Conservation (phyloP, 2,329 filamentous ascomycete genomes). For the Epichloe baconii region DNA sequence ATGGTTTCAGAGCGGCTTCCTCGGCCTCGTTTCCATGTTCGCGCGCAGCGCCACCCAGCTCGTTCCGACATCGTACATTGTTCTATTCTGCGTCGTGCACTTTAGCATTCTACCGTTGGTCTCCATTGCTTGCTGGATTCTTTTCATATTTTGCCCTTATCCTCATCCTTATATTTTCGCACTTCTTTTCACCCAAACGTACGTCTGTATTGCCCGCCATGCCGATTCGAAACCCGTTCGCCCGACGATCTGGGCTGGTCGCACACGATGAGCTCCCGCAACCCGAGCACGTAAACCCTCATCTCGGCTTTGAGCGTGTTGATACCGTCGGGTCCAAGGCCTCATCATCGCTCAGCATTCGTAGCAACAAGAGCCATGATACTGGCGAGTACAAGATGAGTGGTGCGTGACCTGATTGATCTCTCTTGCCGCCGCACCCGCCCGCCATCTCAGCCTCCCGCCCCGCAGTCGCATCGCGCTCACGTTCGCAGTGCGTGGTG, state of each 20-base stretch:
- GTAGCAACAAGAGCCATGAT: slow-evolving; percentile 46
- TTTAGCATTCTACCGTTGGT: neutral
- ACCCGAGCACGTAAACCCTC: slow-evolving; percentile 21
- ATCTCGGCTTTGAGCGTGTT: slow-evolving; percentile 43
- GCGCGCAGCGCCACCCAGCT: neutral
- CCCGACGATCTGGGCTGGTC: slow-evolving; percentile 39
- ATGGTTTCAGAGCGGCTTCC: neutral
- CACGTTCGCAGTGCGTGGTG: neutral
- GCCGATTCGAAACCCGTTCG: slow-evolving; percentile 63
- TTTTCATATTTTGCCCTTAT: neutral
- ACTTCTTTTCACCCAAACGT: neutral
- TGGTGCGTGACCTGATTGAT: slow-evolving; percentile 38
- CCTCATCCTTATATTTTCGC: neutral
- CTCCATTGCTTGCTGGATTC: neutral
- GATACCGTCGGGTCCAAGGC: slow-evolving; percentile 50
- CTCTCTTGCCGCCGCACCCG: slow-evolving; percentile 1
- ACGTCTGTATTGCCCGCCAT: slow-evolving; percentile 24
- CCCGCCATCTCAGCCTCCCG: neutral
- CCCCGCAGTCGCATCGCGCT: neutral
- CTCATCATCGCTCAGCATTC: slow-evolving; percentile 48
- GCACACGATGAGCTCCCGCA: slow-evolving; percentile 41
- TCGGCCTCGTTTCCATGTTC: neutral
- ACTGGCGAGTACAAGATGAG: slow-evolving; percentile 69
- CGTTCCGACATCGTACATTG: neutral
- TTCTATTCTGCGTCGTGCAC: neutral